phyloP scores from a whole-genome alignment of 2,329 filamentous ascomycete genomes.

The Paradendryphiella salina region DNA sequence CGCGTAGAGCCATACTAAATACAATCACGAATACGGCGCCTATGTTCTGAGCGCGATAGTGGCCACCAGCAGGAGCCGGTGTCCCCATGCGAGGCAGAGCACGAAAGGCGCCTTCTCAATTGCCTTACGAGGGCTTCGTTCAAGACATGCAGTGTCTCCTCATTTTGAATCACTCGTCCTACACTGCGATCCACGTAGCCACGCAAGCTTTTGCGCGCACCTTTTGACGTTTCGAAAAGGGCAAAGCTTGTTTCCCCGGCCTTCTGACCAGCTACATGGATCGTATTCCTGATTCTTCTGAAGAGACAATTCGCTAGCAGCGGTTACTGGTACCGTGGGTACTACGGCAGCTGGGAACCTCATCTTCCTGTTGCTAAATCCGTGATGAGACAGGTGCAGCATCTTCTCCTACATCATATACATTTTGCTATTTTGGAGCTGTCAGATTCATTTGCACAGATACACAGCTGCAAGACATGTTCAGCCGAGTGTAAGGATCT shows the following conservation, averaged over 20 bases:
- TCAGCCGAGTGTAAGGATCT: not conserved
- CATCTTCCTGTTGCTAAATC: not conserved
- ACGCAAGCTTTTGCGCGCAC: not conserved
- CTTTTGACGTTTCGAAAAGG: not conserved
- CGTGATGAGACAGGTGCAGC: slow-evolving; percentile 1
- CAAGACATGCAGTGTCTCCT: not conserved
- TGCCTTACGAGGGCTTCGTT: not conserved
- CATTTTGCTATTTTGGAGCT: slow-evolving; percentile 1
- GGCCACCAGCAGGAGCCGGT: not conserved
- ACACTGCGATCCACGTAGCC: not conserved
- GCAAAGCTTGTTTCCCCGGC: not conserved
- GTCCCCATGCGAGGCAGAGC: not conserved
- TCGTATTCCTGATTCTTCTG: not conserved
- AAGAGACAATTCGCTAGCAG: not conserved
- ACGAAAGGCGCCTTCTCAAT: too few species aligned
- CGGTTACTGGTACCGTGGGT: not conserved
- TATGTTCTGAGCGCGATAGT: slow-evolving; percentile 3
- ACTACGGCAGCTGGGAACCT: not conserved
- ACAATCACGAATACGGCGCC: slow-evolving; percentile 27
- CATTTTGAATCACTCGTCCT: not conserved
- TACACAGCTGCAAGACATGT: not conserved
- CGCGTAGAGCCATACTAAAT: slow-evolving; percentile 23
- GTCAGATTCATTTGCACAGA: too few species aligned
- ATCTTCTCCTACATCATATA: not conserved
- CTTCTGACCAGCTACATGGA: not conserved